These are phyloP conservation scores for Trametes cingulata DNA, from an alignment of 768 basidiomycete species.

Conservation along the genomic window DNA sequence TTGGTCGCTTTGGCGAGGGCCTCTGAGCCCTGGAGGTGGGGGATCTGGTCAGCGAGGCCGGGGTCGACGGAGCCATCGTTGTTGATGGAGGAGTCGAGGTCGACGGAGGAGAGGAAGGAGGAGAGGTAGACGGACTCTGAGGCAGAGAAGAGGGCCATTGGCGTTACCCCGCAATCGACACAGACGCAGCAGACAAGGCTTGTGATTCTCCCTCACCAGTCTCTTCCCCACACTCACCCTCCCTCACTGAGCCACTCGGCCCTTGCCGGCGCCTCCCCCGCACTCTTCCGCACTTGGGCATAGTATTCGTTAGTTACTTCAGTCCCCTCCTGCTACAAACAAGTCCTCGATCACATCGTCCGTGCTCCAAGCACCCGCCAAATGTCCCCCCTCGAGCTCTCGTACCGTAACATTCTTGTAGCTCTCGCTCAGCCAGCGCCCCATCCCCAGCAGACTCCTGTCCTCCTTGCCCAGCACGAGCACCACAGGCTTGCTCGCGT, in stretches of 20 bases:
- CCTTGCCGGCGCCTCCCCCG: not conserved
- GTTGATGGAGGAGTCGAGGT: slow-evolving; percentile 43
- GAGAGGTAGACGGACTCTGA: slow-evolving; percentile 69
- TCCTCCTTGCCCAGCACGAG: slow-evolving; percentile 48
- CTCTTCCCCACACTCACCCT: not conserved
- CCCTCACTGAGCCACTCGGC: slow-evolving; percentile 3
- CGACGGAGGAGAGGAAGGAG: slow-evolving; percentile 61
- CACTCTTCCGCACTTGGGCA: not conserved
- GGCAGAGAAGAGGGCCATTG: slow-evolving; percentile 67
- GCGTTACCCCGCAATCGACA: not conserved
- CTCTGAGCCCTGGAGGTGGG: slow-evolving; percentile 56
- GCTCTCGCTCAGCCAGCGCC: slow-evolving; percentile 48
- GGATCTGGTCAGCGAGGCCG: slow-evolving; percentile 43
- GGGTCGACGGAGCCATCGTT: slow-evolving; percentile 40
- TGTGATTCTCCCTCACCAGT: slow-evolving; percentile 19
- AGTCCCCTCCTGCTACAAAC: not conserved
- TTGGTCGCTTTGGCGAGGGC: slow-evolving; percentile 78
- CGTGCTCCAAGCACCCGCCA: slow-evolving; percentile 46
- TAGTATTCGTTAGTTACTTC: no score
- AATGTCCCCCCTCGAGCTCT: slow-evolving; percentile 49
- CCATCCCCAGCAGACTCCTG: slow-evolving; percentile 30
- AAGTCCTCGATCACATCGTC: slow-evolving; percentile 46
- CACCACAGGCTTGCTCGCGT: slow-evolving; percentile 46
- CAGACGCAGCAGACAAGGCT: slow-evolving; percentile 6
- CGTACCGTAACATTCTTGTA: slow-evolving; percentile 46